These are phyloP conservation scores for Onygenales sp. DNA, from an alignment of 2,329 filamentous ascomycete genomes.

Conservation along the genomic window DNA sequence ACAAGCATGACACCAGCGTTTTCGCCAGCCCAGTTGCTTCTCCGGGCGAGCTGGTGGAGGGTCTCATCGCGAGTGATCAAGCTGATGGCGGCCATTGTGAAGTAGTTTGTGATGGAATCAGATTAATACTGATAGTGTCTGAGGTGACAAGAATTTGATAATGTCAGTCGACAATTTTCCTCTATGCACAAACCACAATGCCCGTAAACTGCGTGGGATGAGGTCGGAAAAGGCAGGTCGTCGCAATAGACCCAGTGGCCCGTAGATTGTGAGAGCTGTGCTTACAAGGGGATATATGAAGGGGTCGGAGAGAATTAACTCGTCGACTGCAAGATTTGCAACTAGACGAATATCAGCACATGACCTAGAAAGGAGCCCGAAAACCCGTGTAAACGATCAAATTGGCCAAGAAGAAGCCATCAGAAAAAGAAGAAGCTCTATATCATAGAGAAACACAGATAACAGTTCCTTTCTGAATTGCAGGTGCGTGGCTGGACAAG, in stretches of 20 bases:
- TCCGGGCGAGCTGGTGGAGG: slow-evolving; percentile 37
- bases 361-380: neutral
- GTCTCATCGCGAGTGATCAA: slow-evolving; percentile 10
- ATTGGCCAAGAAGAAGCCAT: too few species aligned
- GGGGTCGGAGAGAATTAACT: neutral
- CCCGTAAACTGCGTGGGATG: too few species aligned
- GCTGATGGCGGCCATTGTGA: slow-evolving; percentile 22
- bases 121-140: neutral
- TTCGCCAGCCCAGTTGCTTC: slow-evolving; percentile 46
- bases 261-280: neutral
- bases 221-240: neutral
- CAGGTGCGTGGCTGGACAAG: neutral
- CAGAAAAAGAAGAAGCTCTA: neutral
- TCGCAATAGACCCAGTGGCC: too few species aligned
- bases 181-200: neutral
- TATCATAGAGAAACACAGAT: neutral
- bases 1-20: slow-evolving; percentile 55
- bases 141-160: neutral
- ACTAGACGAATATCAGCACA: neutral
- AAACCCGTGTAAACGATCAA: too few species aligned
- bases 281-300: neutral
- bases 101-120: neutral
- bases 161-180: neutral
- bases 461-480: neutral
- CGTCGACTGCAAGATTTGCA: neutral